Percentiles rank a stretch among this genome's conserved stretches.
Conservation (phyloP, 2,329 filamentous ascomycete species). For the Diplodia seriata region DNA sequence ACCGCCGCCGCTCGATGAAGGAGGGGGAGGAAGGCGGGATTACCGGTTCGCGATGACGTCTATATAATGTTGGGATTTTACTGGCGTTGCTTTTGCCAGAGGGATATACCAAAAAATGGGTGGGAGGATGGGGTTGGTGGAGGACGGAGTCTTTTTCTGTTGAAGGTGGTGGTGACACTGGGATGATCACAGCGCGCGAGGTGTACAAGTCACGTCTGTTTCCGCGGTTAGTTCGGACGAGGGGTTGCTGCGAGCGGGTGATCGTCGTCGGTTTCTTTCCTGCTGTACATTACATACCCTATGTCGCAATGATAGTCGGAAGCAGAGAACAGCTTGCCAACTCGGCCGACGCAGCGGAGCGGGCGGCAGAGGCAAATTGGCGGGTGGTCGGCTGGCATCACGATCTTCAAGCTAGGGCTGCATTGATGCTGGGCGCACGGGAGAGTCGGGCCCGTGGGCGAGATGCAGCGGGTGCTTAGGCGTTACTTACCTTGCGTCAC, state of each 20-base stretch:
- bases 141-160: constrained; percentile 1
- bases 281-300: constrained; percentile 23
- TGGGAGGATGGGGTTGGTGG: neutral
- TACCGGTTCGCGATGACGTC: constrained; percentile 12
- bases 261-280: neutral
- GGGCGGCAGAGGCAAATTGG: constrained; percentile 12
- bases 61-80: constrained; percentile 21
- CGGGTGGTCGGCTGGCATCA: neutral
- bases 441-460: neutral
- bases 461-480: constrained; percentile 16
- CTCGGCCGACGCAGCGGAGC: constrained; percentile 13
- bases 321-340: constrained; percentile 17
- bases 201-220: constrained; percentile 11
- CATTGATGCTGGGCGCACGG: constrained; percentile 4
- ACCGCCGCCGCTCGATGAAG: neutral
- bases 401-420: constrained; percentile 21
- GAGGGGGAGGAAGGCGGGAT: neutral
- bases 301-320: constrained; percentile 18
- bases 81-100: constrained; percentile 5
- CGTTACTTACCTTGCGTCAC: constrained; percentile 16
- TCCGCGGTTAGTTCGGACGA: neutral
- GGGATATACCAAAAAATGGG: constrained; percentile 7
- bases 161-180: neutral
- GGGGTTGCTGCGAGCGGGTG: constrained; percentile 13
- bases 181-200: neutral